These are phyloP conservation scores for Artomyces pyxidatus DNA, from an alignment of 768 basidiomycete species.

Conservation along the genomic window DNA sequence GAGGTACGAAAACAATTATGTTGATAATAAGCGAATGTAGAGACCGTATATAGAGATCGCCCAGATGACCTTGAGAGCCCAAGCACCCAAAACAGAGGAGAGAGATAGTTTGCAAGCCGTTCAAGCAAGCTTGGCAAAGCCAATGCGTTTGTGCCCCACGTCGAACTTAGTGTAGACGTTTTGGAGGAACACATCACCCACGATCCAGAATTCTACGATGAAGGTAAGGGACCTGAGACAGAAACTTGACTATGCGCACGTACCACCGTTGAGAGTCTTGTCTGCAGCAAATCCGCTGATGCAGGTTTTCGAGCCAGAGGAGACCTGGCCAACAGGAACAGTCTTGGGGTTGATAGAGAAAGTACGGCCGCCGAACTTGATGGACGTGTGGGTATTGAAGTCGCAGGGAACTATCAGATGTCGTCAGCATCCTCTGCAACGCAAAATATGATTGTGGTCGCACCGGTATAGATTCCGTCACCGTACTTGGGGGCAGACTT, in stretches of 20 bases:
- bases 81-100: too few species aligned
- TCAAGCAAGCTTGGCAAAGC: constrained; percentile 5
- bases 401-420: constrained; percentile 19
- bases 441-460: not conserved
- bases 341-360: constrained; percentile 19
- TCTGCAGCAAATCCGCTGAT: constrained; percentile 9
- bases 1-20: too few species aligned
- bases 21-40: too few species aligned
- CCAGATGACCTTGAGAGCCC: too few species aligned
- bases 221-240: not conserved
- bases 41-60: too few species aligned
- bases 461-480: not conserved
- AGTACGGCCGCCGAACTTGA: constrained; percentile 22
- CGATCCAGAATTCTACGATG: not conserved
- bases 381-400: constrained; percentile 14
- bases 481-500: too few species aligned
- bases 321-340: constrained; percentile 21
- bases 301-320: constrained; percentile 11
- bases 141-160: constrained; percentile 5
- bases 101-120: too few species aligned
- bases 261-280: not conserved
- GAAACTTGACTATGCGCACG: too few species aligned
- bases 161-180: constrained; percentile 2
- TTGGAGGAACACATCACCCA: constrained; percentile 1
- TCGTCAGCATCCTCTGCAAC: not conserved